Conservation (phyloP, 805 yeast species). For the Cyberlindnera maritima region DNA sequence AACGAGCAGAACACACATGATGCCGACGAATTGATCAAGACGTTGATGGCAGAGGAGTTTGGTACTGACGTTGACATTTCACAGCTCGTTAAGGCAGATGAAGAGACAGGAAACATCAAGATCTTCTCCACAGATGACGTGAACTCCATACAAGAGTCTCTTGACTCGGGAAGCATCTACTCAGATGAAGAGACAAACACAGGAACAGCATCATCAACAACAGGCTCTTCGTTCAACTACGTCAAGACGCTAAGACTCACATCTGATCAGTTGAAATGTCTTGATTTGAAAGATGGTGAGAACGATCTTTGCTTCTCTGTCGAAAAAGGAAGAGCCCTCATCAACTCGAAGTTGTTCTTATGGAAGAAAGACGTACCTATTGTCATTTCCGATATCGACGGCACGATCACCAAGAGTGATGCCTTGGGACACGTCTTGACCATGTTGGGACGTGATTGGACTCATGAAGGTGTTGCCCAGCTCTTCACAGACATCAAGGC, state of each 20-base stretch:
- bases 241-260: slow-evolving; percentile 90
- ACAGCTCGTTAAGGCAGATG: slow-evolving; percentile 51
- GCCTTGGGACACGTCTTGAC: slow-evolving; percentile 95
- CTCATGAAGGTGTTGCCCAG: slow-evolving; percentile 93
- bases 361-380: slow-evolving; percentile 88
- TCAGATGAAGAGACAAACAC: slow-evolving; percentile 6
- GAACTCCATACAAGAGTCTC: slow-evolving; percentile 5
- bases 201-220: slow-evolving; percentile 2
- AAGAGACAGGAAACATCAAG: slow-evolving; percentile 65
- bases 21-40: slow-evolving; percentile 72
- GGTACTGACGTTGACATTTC: slow-evolving; percentile 48
- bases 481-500: slow-evolving; percentile 79
- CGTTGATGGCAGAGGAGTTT: slow-evolving; percentile 74
- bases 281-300: slow-evolving; percentile 73
- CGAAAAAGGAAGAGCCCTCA: slow-evolving; percentile 76
- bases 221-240: slow-evolving; percentile 37
- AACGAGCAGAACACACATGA: slow-evolving; percentile 72
- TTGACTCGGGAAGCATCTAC: slow-evolving; percentile 5
- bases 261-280: slow-evolving; percentile 77
- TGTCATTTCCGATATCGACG: slow-evolving; percentile 96
- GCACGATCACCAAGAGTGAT: slow-evolving; percentile 96
- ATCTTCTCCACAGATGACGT: slow-evolving; percentile 40
- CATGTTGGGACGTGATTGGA: slow-evolving; percentile 96
- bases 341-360: slow-evolving; percentile 68
- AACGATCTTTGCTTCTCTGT: slow-evolving; percentile 79